Evolutionary conservation across 306 rosid species (phyloP), one percentile per base, ranked within the genome.

Genomic region (Aeschynomene evenia): DNA sequence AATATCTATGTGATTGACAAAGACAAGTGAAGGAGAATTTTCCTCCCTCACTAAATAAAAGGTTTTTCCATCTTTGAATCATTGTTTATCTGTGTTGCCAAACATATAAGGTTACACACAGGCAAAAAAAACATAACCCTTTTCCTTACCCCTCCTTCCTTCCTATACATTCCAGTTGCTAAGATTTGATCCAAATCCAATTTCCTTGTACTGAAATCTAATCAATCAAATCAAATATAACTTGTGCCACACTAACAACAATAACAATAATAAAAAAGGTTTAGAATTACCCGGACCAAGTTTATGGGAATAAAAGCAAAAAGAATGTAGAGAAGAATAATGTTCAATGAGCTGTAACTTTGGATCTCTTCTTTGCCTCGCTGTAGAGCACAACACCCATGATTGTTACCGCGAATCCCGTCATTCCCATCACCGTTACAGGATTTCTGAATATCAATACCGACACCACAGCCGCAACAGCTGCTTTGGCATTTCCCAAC

Each of bases 401-500:
- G 16, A 45, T 45, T 0, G 51, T 45, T n/a, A 45, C 19, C 0
- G 68, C 92, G 39, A 93, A 93, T 7, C 98, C 98, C 0, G 88
- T 49, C 70, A 93, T 82, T 0, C 98, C 98, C 97, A 93, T 93
- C 1, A 67, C 85, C 21, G 94, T 90, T 7, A 93, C 97, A 6
- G 98, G 98, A 19, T 93, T 93, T 70, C 83, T 78, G 53, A 93
- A 90, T 4, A 93, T 93, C 85, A 93, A 53, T 49, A 93, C 96
- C n/a, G 98, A 93, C 18, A 93, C 97, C 0, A 87, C 89, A 0
- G 96, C 98, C 10, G 98, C 98, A 34, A 83, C 94, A 0, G 96
- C 96, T 2, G 96, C 97, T 71, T 93, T 93, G 0, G 97, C 98
- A 71, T 93, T 93, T 3, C 98, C 98, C 46, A 93, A 75, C 12